Conservation (phyloP, 139 green algal genomes). For the Chara braunii region DNA sequence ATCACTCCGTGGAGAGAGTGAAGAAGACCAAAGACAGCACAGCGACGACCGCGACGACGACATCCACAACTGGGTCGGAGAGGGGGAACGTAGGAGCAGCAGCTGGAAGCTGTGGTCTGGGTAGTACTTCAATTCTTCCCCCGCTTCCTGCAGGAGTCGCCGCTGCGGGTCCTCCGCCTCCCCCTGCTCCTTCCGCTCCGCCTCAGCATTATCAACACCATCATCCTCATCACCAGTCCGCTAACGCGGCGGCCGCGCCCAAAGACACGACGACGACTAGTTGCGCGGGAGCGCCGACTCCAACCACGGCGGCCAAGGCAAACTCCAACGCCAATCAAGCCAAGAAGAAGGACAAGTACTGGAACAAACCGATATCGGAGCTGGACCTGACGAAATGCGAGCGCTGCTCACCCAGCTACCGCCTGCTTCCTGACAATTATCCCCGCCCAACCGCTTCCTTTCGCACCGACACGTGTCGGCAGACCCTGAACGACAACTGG, state of each 20-base stretch:
- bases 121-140: too few species aligned
- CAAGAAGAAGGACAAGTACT: constrained; percentile 56
- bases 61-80: constrained; percentile 6
- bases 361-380: constrained; percentile 82
- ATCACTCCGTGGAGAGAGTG: neutral
- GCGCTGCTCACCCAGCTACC: constrained; percentile 78
- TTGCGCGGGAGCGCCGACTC: too few species aligned
- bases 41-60: neutral
- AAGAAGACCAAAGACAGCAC: neutral
- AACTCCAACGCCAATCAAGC: neutral
- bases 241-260: too few species aligned
- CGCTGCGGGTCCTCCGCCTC: too few species aligned
- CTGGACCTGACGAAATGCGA: constrained; percentile 70
- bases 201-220: too few species aligned
- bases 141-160: too few species aligned
- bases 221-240: too few species aligned
- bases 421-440: constrained; percentile 70
- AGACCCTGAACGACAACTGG: constrained; percentile 81
- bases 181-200: too few species aligned
- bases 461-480: constrained; percentile 44
- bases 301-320: neutral
- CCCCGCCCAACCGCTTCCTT: constrained; percentile 34
- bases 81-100: constrained; percentile 6
- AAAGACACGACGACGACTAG: too few species aligned
- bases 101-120: too few species aligned